Conservation (phyloP, 164 flowering plant genomes). For the Nelumbo lutea region DNA sequence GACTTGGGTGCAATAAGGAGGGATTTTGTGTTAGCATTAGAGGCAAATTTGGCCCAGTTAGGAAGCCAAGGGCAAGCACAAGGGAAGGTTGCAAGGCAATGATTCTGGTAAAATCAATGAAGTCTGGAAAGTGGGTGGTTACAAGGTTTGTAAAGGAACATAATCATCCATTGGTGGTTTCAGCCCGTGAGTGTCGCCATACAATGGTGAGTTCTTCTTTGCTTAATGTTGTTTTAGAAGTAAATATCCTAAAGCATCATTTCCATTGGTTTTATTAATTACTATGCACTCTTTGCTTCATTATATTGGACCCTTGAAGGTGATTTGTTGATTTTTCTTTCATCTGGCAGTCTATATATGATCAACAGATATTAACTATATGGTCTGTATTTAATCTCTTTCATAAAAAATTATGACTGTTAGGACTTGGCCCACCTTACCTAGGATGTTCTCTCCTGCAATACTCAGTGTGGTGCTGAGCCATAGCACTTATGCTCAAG, state of each 20-base stretch:
- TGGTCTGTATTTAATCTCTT: no score
- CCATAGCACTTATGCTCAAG: no score
- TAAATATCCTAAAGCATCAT: neutral
- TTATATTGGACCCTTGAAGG: no score
- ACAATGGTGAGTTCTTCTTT: conserved; percentile 3
- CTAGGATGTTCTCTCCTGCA: no score
- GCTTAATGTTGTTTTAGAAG: neutral
- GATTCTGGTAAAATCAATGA: conserved; percentile 20
- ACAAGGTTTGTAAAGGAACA: conserved; percentile 9
- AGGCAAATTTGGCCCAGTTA: conserved; percentile 23
- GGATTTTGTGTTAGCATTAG: conserved; percentile 35
- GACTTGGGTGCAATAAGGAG: conserved; percentile 47
- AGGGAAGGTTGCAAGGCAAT: conserved; percentile 53
- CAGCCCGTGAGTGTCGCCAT: conserved; percentile 1
- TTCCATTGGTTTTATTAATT: no score
- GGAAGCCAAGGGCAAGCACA: conserved; percentile 33
- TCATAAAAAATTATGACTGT: no score
- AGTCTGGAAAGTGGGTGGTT: conserved; percentile 10
- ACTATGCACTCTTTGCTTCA: no score
- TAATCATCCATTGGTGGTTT: conserved; percentile 10
- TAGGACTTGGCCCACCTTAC: no score
- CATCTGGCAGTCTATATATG: no score
- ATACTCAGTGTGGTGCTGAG: no score
- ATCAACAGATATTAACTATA: no score
- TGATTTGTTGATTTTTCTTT: no score